Evolutionary conservation across 2,329 filamentous ascomycete genomes (phyloP).

Genomic region (Aureobasidium sp.): DNA sequence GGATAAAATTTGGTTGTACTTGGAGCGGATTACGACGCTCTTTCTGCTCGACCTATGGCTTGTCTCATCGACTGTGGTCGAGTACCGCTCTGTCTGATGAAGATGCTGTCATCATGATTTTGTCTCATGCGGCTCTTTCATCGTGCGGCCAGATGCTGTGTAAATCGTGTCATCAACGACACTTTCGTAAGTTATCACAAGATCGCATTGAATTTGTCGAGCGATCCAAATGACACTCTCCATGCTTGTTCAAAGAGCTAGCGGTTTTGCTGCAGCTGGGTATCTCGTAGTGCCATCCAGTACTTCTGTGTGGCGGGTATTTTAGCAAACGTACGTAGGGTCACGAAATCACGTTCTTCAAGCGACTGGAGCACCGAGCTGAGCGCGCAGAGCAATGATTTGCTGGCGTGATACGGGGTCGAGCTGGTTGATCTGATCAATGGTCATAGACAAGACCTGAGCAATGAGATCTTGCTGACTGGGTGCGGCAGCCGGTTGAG

Average conservation of each 20-base stretch:
- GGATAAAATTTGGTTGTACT: neutral
- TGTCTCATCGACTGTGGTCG: neutral
- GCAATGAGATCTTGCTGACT: conserved; percentile 68
- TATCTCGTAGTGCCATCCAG: neutral
- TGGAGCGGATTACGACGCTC: neutral
- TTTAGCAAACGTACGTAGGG: neutral
- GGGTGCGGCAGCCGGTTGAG: conserved; percentile 30
- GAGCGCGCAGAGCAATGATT: conserved; percentile 66
- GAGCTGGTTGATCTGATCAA: conserved; percentile 70
- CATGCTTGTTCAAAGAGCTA: neutral
- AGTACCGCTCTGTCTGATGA: neutral
- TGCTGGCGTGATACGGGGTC: conserved; percentile 46
- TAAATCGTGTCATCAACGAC: neutral
- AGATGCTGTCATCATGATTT: neutral
- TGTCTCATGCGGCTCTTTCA: neutral
- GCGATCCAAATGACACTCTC: neutral
- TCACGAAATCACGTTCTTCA: neutral
- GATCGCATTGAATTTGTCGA: neutral
- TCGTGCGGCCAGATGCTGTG: neutral
- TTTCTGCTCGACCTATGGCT: neutral
- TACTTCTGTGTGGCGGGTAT: neutral
- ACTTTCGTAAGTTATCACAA: neutral
- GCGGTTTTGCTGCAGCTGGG: neutral
- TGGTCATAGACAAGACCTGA: conserved; percentile 72
- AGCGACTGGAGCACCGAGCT: conserved; percentile 34